Percentiles rank a stretch among this genome's conserved stretches.
Conservation (phyloP, 257 asterid species). For the Rhazya stricta region DNA sequence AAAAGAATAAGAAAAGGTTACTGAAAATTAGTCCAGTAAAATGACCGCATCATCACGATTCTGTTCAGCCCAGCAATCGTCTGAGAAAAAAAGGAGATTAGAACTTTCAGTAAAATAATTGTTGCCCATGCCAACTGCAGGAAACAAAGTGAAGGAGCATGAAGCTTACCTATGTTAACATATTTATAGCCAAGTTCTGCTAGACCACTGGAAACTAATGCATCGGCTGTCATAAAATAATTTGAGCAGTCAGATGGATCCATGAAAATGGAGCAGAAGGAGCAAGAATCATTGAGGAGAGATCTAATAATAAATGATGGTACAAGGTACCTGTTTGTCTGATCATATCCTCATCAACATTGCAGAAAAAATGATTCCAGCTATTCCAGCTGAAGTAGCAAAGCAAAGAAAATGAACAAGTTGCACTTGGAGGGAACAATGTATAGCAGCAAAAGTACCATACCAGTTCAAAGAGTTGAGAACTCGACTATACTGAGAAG, state of each 20-base stretch:
- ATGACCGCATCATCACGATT: slow-evolving; percentile 55
- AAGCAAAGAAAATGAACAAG: neutral
- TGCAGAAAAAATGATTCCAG: slow-evolving; percentile 82
- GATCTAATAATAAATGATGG: neutral
- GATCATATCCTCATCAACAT: slow-evolving; percentile 60
- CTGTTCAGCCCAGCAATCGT: slow-evolving; percentile 90
- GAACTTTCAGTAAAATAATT: slow-evolving; percentile 16
- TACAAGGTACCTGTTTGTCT: slow-evolving; percentile 57
- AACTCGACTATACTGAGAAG: neutral
- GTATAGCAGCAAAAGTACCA: neutral
- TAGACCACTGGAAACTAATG: slow-evolving; percentile 87
- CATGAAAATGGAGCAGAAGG: no score
- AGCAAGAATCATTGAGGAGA: no score
- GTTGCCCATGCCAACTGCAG: neutral
- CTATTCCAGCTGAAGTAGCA: slow-evolving; percentile 67
- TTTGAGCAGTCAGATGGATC: neutral
- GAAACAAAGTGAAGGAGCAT: neutral
- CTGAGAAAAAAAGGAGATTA: slow-evolving; percentile 28
- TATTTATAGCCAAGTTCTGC: slow-evolving; percentile 69
- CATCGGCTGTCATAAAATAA: slow-evolving; percentile 53
- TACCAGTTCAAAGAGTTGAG: neutral
- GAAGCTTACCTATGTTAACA: slow-evolving; percentile 70
- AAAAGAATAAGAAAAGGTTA: neutral
- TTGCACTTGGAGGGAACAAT: neutral
- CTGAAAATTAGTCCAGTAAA: neutral